A percentile compares a stretch with the other conserved stretches of the same genome.
phyloP scores from a whole-genome alignment of 1,284 basidiomycete genomes.

The Naganishia cerealis region DNA sequence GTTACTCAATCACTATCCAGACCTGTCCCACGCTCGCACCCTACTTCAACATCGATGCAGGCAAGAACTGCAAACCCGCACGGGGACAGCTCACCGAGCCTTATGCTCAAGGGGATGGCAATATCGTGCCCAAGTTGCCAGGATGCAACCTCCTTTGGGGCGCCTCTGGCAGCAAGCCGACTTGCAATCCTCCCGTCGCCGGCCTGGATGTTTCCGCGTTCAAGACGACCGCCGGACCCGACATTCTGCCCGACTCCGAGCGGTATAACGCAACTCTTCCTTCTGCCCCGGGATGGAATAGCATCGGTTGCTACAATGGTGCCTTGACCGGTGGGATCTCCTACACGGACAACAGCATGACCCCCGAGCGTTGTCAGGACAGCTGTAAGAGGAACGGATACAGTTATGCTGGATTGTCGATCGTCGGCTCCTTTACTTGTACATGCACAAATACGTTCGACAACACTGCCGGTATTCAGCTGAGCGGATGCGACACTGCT shows the following conservation, averaged over 20 bases:
- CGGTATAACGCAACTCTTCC: slow-evolving; percentile 31
- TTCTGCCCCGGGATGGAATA: slow-evolving; percentile 40
- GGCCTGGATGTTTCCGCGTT: slow-evolving; percentile 37
- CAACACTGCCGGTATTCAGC: slow-evolving; percentile 5
- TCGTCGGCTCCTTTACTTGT: slow-evolving; percentile 6
- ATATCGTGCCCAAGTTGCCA: slow-evolving; percentile 39
- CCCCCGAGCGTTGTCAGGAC: slow-evolving; percentile 36
- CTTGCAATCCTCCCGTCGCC: slow-evolving; percentile 29
- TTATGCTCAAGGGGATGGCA: slow-evolving; percentile 36
- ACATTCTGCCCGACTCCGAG: slow-evolving; percentile 30
- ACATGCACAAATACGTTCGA: slow-evolving; percentile 15
- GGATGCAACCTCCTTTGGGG: slow-evolving; percentile 47
- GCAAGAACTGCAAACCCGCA: slow-evolving; percentile 39
- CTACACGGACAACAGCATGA: slow-evolving; percentile 30
- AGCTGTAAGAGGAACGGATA: slow-evolving; percentile 38
- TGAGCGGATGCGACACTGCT: slow-evolving; percentile 15
- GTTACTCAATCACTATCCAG: slow-evolving; percentile 32
- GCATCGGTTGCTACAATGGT: slow-evolving; percentile 38
- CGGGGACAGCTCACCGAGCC: slow-evolving; percentile 40
- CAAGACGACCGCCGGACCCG: slow-evolving; percentile 38
- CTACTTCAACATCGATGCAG: slow-evolving; percentile 34
- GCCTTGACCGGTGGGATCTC: slow-evolving; percentile 16
- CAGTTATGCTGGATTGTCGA: slow-evolving; percentile 30
- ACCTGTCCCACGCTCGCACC: slow-evolving; percentile 40
- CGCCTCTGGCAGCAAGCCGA: slow-evolving; percentile 33